Evolutionary conservation across 306 rosid species (phyloP).

Genomic region (Inga leiocalycina): DNA sequence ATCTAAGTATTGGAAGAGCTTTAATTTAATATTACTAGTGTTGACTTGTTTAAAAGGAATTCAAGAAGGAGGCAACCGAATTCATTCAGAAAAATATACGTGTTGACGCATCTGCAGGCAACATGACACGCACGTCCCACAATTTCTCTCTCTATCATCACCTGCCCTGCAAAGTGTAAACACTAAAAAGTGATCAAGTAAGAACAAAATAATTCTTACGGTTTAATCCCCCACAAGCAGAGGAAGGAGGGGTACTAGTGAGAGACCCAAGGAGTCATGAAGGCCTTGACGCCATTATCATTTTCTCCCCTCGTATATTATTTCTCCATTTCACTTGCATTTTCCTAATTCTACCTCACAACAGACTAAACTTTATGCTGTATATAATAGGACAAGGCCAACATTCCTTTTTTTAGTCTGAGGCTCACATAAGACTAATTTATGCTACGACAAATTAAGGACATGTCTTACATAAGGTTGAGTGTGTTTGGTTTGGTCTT

Average conservation of each 20-base stretch:
- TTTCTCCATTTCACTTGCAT: too few relatives aligned
- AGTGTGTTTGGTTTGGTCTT: background rate
- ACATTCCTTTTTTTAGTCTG: too few relatives aligned
- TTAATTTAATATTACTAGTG: too few relatives aligned
- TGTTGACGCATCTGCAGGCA: slow-evolving; percentile 47
- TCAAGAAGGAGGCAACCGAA: too few relatives aligned
- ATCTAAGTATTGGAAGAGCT: too few relatives aligned
- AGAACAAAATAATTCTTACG: background rate
- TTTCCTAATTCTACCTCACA: too few relatives aligned
- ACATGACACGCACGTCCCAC: slow-evolving; percentile 28
- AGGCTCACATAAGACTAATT: too few relatives aligned
- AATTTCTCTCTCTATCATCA: background rate
- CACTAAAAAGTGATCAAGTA: background rate
- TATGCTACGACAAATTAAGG: background rate
- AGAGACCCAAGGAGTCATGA: background rate
- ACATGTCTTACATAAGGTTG: too few relatives aligned
- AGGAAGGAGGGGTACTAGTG: too few relatives aligned
- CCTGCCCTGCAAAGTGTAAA: background rate
- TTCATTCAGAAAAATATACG: slow-evolving; percentile 12
- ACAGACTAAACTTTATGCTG: too few relatives aligned
- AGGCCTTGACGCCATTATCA: slow-evolving; percentile 68
- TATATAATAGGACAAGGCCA: too few relatives aligned
- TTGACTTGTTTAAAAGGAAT: too few relatives aligned
- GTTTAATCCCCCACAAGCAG: background rate
- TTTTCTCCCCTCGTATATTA: slow-evolving; percentile 26